Percentiles rank a stretch among this genome's conserved stretches.
Conservation (phyloP, 2,329 filamentous ascomycete genomes). For the Pseudogymnoascus sp. region DNA sequence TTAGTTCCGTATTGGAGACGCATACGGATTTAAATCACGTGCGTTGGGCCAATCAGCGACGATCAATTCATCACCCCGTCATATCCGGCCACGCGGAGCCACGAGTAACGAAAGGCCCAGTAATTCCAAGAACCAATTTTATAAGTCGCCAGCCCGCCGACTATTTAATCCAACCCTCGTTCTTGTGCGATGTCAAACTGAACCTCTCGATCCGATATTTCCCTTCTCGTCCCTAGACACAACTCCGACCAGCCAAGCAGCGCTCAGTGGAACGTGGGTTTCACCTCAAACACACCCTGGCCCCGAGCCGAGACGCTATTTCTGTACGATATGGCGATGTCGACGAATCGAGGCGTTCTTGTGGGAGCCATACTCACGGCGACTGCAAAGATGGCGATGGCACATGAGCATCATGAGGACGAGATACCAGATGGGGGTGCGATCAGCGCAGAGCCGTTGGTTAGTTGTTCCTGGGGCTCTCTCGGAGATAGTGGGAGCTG, state of each 20-base stretch:
- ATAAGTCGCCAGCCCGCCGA: neutral
- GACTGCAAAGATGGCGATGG: slow-evolving; percentile 15
- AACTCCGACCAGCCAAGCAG: neutral
- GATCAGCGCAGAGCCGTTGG: slow-evolving; percentile 65
- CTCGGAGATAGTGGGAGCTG: neutral
- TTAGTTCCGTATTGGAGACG: neutral
- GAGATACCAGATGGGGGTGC: slow-evolving; percentile 61
- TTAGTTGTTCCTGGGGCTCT: slow-evolving; percentile 33
- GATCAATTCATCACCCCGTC: neutral
- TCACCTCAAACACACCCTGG: neutral
- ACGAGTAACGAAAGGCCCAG: neutral
- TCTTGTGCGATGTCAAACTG: neutral
- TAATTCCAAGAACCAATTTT: slow-evolving; percentile 1
- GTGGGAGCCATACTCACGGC: neutral
- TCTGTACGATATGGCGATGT: neutral
- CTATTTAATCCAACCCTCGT: neutral
- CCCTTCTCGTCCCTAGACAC: neutral
- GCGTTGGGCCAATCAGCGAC: neutral
- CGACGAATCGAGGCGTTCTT: neutral
- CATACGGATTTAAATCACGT: neutral
- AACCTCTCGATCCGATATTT: neutral
- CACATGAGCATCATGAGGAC: slow-evolving; percentile 41
- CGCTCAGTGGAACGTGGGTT: neutral
- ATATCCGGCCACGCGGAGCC: neutral
- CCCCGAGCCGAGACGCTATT: neutral